Percentiles rank a stretch among this genome's conserved stretches.
Conservation (phyloP, 202 grass and related monocot genomes). For the Panicum virgatum region DNA sequence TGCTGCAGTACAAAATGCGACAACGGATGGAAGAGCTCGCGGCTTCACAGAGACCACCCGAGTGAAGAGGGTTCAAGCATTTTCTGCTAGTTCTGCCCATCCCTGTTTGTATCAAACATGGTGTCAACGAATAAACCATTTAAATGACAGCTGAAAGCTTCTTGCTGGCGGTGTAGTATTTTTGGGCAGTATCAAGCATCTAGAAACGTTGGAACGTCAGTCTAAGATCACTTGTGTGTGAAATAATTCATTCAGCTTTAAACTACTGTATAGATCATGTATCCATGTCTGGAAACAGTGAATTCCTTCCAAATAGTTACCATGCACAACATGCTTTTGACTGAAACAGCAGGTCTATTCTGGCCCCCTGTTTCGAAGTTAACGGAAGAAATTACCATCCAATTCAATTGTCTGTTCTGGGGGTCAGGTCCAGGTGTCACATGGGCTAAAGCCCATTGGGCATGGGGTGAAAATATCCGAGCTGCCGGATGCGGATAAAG, state of each 20-base stretch:
- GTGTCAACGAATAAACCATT: slow-evolving; percentile 7
- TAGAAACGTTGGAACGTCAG: neutral
- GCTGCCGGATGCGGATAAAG: neutral
- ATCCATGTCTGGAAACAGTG: neutral
- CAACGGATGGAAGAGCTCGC: slow-evolving; percentile 63
- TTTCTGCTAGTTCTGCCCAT: neutral
- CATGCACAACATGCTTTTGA: neutral
- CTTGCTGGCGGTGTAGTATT: neutral
- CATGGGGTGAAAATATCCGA: neutral
- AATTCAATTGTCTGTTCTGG: neutral
- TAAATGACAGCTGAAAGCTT: neutral
- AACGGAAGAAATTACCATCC: neutral
- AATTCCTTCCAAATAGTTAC: neutral
- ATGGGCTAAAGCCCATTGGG: neutral
- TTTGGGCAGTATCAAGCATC: neutral
- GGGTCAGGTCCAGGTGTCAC: neutral
- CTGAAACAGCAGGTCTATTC: neutral
- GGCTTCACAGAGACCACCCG: slow-evolving; percentile 17
- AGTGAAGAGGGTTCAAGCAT: neutral
- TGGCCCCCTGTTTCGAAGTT: neutral
- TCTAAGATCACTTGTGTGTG: neutral
- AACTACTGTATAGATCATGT: neutral
- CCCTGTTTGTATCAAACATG: slow-evolving; percentile 23
- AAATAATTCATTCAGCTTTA: slow-evolving; percentile 19
- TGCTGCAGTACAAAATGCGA: slow-evolving; percentile 97